Base-by-base conservation (phyloP, 106 monocot species). In the Apostasia ramifera region DNA sequence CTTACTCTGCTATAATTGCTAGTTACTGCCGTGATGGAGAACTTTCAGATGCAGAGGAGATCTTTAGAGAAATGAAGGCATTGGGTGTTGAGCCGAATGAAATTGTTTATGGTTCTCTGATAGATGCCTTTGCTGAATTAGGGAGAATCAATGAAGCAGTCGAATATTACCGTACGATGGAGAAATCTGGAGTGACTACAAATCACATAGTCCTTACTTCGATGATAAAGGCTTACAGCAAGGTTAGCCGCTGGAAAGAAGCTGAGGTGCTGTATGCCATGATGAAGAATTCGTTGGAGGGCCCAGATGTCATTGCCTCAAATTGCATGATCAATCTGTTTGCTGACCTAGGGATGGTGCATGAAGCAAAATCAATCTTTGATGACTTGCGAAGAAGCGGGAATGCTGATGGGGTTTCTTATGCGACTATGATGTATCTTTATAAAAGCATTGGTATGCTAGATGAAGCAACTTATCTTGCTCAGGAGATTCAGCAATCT, bases 391-490 rank as follows among this genome's bases (percentile, higher is more conserved):
- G 76, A 55, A 71, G 37, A 59, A 80, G 51, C 8, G 61, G 61
- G 59, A 73, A 40, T 15, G 94, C 84, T 14, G 84, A 94, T 90
- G 78, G 74, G 12, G 71, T 90, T 59, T 87, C 94, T 2, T 90
- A 90, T 79, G 66, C 77, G 60, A 84, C 81, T 8, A 94, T 94
- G 89, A 87, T 83, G 78, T 79, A 79, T 72, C 78, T 94, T 5
- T 94, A 82, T 74, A 94, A 84, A 66, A 94, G 54, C 73, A 90
- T 94, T 89, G 94, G 94, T 78, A 82, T 89, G 84, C 71, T 94
- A 44, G 61, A 71, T 39, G 84, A 87, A 62, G 82, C 94, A 4
- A 69, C 69, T 51, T 68, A 70, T 57, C 51, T 87, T 59, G 84
- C 87, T 74, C 61, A 81, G 61, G 77, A 87, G 52, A 68, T 87